These are phyloP conservation scores for Phyllosticta capitalensis DNA, from an alignment of 2,329 filamentous ascomycete species.

Conservation along the genomic window DNA sequence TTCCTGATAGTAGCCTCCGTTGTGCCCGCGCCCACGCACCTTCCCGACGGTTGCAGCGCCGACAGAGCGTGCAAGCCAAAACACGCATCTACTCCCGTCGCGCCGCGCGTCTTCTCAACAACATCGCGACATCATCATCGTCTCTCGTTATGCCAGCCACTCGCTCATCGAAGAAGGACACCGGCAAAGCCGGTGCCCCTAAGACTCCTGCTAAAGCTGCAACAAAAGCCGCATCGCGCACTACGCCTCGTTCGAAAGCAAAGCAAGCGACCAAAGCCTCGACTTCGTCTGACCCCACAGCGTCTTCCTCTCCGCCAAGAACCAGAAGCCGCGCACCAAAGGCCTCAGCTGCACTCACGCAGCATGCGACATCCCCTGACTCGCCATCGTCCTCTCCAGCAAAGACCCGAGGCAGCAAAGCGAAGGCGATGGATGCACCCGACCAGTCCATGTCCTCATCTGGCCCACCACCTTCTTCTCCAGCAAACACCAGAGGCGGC, in stretches of 20 bases:
- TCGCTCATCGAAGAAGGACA: not conserved
- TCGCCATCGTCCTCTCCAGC: not conserved
- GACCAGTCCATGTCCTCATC: not conserved
- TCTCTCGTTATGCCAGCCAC: not conserved
- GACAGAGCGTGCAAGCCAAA: too few relatives aligned
- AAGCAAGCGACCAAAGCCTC: not conserved
- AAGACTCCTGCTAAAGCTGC: not conserved
- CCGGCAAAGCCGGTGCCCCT: not conserved
- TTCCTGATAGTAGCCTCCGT: not conserved
- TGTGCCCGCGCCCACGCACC: not conserved
- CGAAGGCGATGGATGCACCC: not conserved
- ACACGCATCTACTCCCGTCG: not conserved
- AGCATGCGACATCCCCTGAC: not conserved
- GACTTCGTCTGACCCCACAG: not conserved
- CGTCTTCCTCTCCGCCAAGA: not conserved
- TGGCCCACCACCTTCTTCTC: not conserved
- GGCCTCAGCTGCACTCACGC: not conserved
- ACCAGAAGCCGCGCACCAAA: not conserved
- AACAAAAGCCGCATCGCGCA: not conserved
- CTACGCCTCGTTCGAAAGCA: not conserved
- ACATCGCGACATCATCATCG: not conserved
- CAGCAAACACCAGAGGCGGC: not conserved
- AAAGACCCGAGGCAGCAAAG: not conserved
- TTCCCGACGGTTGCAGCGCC: too few relatives aligned
- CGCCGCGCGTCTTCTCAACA: too few relatives aligned